A percentile compares a stretch with the other conserved stretches of the same genome.
Evolutionary conservation across 306 rosid genomes (phyloP).

Genomic region (Acacia acuminata): DNA sequence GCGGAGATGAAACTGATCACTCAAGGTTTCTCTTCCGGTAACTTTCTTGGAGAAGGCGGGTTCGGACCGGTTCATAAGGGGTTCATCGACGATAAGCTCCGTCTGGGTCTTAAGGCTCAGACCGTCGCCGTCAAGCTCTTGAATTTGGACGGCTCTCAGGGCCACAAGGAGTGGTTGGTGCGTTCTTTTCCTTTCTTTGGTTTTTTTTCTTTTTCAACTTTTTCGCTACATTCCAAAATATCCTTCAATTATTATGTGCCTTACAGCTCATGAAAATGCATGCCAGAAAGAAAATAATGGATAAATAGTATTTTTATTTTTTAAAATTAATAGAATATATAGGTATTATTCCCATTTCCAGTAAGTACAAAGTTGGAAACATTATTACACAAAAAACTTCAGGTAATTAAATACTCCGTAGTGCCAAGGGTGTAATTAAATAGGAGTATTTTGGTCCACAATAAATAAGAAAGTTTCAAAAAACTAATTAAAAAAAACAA

Average conservation of each 20-base stretch:
- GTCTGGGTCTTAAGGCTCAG: slow-evolving; percentile 75
- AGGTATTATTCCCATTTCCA: background rate
- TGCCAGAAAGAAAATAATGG: background rate
- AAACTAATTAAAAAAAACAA: background rate
- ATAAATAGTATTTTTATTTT: background rate
- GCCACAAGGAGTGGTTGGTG: slow-evolving; percentile 99
- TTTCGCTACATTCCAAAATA: background rate
- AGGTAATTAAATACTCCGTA: no score
- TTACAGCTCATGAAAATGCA: background rate
- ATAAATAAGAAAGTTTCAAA: background rate
- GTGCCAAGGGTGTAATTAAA: background rate
- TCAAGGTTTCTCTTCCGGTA: slow-evolving; percentile 66
- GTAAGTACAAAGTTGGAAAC: background rate
- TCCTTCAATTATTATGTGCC: background rate
- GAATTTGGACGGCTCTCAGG: slow-evolving; percentile 87
- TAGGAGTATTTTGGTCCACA: background rate
- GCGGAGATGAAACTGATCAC: slow-evolving; percentile 87
- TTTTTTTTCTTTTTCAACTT: background rate
- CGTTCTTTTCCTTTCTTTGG: slow-evolving; percentile 17
- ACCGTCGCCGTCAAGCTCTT: slow-evolving; percentile 92
- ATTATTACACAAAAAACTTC: no score
- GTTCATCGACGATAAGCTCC: slow-evolving; percentile 84
- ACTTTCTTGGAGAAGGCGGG: slow-evolving; percentile 94
- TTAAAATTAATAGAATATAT: background rate
- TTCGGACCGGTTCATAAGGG: slow-evolving; percentile 97